Conservation (phyloP, 2,329 filamentous ascomycete species). For the Colletotrichum tamarilloi region DNA sequence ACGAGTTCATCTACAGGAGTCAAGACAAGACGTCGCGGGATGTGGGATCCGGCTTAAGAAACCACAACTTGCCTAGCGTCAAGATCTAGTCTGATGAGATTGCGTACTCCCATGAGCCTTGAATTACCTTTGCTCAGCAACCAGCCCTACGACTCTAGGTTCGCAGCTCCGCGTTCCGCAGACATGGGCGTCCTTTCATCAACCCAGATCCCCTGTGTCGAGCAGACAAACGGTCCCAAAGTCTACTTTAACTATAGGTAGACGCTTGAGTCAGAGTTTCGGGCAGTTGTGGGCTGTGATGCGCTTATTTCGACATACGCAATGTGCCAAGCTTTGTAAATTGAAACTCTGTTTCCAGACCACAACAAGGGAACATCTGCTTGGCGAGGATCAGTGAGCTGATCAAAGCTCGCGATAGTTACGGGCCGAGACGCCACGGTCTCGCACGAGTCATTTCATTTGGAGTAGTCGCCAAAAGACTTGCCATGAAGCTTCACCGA, state of each 20-base stretch:
- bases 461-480: neutral
- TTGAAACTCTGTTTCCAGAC: neutral
- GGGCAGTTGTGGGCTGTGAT: neutral
- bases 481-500: neutral
- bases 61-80: neutral
- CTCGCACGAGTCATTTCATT: neutral
- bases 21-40: neutral
- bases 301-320: conserved; percentile 16
- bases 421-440: neutral
- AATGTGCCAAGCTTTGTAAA: conserved; percentile 17
- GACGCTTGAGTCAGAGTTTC: conserved; percentile 6
- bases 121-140: neutral
- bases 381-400: conserved; percentile 20
- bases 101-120: neutral
- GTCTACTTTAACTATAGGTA: neutral
- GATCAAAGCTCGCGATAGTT: conserved; percentile 10
- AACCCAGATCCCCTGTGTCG: neutral
- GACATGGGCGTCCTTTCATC: conserved; percentile 1
- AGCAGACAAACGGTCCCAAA: neutral
- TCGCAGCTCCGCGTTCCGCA: conserved; percentile 1
- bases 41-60: neutral
- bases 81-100: neutral
- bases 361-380: conserved; percentile 5
- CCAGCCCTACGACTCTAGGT: conserved; percentile 13
- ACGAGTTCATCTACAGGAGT: neutral